These are phyloP conservation scores for Vitis hybrid DNA, from an alignment of 177 flowering plant genomes.

Conservation along the genomic window DNA sequence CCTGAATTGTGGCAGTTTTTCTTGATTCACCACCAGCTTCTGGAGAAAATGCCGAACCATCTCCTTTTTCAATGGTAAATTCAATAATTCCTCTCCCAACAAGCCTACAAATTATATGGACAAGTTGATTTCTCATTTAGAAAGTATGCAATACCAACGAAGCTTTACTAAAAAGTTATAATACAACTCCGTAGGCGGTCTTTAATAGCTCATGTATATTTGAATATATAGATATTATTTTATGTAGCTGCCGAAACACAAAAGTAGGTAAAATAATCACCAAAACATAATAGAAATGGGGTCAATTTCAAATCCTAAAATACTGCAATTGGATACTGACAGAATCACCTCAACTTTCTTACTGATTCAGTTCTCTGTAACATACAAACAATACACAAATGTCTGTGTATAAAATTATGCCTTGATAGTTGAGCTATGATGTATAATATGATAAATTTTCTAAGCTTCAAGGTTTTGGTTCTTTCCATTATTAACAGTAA, in stretches of 20 bases:
- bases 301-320: not conserved
- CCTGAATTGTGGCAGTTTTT: conserved; percentile 76
- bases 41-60: conserved; percentile 78
- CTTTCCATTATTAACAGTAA: too few species aligned
- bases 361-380: too few species aligned
- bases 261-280: not conserved
- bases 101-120: conserved; percentile 47
- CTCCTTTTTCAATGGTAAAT: conserved; percentile 76
- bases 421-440: not conserved
- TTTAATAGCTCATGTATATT: too few species aligned
- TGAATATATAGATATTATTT: not conserved
- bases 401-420: not conserved
- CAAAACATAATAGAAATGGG: not conserved
- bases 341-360: not conserved
- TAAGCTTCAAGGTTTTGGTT: not conserved
- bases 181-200: too few species aligned
- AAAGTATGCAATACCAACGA: not conserved
- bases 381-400: too few species aligned
- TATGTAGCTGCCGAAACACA: not conserved
- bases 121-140: not conserved
- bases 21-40: conserved; percentile 74
- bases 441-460: not conserved
- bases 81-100: conserved; percentile 85
- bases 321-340: not conserved
- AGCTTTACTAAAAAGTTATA: too few species aligned